A percentile compares a stretch with the other conserved stretches of the same genome.
phyloP scores from a whole-genome alignment of 768 basidiomycete species.

The Sistotremastrum niveocremeum region DNA sequence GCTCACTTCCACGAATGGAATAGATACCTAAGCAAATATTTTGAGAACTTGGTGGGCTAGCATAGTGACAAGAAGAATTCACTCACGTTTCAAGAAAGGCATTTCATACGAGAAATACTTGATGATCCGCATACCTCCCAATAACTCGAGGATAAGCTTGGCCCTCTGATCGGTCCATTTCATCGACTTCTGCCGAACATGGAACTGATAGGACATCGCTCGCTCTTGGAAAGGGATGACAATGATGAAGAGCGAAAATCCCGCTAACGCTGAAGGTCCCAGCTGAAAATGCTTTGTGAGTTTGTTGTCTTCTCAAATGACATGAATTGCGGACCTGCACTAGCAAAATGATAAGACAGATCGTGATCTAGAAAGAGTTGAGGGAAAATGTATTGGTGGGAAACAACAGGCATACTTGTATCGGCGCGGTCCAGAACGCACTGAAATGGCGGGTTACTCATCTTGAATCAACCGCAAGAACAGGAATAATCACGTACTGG shows the following conservation, averaged over 20 bases:
- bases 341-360: conserved; percentile 48
- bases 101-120: conserved; percentile 66
- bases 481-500: conserved; percentile 6
- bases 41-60: not conserved
- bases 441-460: not conserved
- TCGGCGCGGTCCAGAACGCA: conserved; percentile 53
- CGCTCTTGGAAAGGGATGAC: conserved; percentile 50
- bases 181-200: conserved; percentile 39
- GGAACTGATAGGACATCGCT: conserved; percentile 46
- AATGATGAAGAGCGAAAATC: conserved; percentile 51
- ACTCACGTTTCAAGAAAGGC: conserved; percentile 50
- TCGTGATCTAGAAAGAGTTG: conserved; percentile 10
- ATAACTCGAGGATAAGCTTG: conserved; percentile 49
- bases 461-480: not conserved
- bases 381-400: too few relatives aligned
- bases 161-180: conserved; percentile 50
- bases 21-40: conserved; percentile 30
- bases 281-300: conserved; percentile 25
- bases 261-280: conserved; percentile 56
- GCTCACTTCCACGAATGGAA: conserved; percentile 37
- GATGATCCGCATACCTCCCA: conserved; percentile 58
- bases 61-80: not conserved
- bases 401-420: conserved; percentile 28
- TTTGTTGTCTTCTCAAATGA: not conserved
- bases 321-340: conserved; percentile 29